A percentile compares a stretch with the other conserved stretches of the same genome.
Conservation (phyloP, 805 yeast species). For the Kluyveromyces nonfermentans region DNA sequence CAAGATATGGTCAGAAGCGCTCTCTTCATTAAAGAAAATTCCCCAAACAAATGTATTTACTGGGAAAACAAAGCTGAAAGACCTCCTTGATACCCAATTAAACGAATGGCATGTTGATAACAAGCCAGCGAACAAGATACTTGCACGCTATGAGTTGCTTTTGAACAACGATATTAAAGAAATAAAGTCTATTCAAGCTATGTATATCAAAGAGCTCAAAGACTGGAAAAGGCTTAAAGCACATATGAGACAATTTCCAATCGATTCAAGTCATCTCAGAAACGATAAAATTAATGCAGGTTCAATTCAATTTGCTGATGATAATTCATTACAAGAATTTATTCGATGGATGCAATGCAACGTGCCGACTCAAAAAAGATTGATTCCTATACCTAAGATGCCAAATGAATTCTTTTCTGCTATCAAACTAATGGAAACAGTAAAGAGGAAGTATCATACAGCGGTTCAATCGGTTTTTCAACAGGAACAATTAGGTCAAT, state of each 20-base stretch:
- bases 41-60: not conserved
- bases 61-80: not conserved
- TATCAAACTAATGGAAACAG: slow-evolving; percentile 16
- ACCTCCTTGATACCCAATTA: not conserved
- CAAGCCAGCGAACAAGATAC: slow-evolving; percentile 5
- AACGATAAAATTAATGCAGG: not conserved
- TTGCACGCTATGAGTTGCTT: slow-evolving; percentile 2
- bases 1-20: slow-evolving; percentile 12
- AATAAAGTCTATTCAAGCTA: slow-evolving; percentile 5
- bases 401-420: slow-evolving; percentile 22
- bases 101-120: slow-evolving; percentile 2
- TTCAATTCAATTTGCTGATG: not conserved
- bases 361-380: slow-evolving; percentile 17
- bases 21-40: slow-evolving; percentile 1
- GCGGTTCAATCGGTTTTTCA: slow-evolving; percentile 24
- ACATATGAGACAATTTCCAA: slow-evolving; percentile 4
- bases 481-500: slow-evolving; percentile 29
- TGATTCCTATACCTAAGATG: slow-evolving; percentile 22
- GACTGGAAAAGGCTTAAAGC: slow-evolving; percentile 5
- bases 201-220: slow-evolving; percentile 8
- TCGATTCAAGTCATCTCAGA: not conserved
- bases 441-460: slow-evolving; percentile 13
- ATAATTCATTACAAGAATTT: not conserved
- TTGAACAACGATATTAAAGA: slow-evolving; percentile 5
- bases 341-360: not conserved